Percentiles rank a stretch among this genome's conserved stretches.
Conservation (phyloP, 208 protist species). For the Phytomonas francai region DNA sequence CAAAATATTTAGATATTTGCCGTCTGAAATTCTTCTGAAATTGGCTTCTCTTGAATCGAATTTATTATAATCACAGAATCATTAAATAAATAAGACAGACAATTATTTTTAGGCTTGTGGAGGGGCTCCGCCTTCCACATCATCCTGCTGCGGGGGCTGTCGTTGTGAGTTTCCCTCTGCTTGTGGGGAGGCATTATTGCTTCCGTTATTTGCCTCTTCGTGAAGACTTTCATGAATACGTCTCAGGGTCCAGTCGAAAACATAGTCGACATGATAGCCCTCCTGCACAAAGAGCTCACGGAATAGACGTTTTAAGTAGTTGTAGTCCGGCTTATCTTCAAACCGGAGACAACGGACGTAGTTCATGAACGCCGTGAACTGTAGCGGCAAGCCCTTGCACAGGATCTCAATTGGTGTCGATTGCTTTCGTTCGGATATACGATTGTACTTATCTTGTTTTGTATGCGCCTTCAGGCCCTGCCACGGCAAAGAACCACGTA, state of each 20-base stretch:
- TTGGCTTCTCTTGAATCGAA: neutral
- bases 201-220: slow-evolving; percentile 31
- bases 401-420: slow-evolving; percentile 92
- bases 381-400: slow-evolving; percentile 89
- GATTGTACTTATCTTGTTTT: slow-evolving; percentile 99
- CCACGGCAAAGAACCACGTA: slow-evolving; percentile 97
- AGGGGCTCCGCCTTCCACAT: slow-evolving; percentile 15
- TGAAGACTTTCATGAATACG: slow-evolving; percentile 62
- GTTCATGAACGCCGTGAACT: slow-evolving; percentile 98
- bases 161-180: slow-evolving; percentile 18
- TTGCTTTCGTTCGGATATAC: slow-evolving; percentile 97
- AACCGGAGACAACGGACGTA: slow-evolving; percentile 96
- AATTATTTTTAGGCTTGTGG: slow-evolving; percentile 13
- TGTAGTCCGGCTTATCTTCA: slow-evolving; percentile 99
- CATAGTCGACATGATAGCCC: slow-evolving; percentile 96
- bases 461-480: slow-evolving; percentile 94
- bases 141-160: slow-evolving; percentile 15
- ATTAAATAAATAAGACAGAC: neutral
- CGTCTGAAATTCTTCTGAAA: neutral
- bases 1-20: neutral
- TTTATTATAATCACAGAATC: neutral
- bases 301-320: slow-evolving; percentile 97
- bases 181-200: slow-evolving; percentile 12
- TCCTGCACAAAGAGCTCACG: slow-evolving; percentile 97
- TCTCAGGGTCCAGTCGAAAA: slow-evolving; percentile 97